A percentile compares a stretch with the other conserved stretches of the same genome.
Evolutionary conservation across 2,329 filamentous ascomycete genomes (phyloP).

Genomic region (Pyrenochaeta sp.): DNA sequence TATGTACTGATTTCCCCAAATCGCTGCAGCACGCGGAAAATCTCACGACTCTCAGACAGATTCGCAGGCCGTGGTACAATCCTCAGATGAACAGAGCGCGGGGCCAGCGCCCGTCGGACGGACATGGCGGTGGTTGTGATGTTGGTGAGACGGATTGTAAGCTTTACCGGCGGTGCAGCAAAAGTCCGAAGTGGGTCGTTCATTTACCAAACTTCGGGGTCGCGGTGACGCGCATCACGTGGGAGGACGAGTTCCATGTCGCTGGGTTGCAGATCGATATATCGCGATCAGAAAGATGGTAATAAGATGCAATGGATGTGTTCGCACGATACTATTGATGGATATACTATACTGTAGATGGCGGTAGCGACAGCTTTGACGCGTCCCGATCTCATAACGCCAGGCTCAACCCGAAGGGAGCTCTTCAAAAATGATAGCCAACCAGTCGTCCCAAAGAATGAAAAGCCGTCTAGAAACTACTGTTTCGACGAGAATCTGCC

Average conservation of each 20-base stretch:
- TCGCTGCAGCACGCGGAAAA: conserved; percentile 57
- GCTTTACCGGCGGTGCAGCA: conserved; percentile 4
- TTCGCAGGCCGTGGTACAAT: conserved; percentile 58
- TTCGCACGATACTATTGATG: conserved; percentile 16
- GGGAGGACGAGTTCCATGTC: conserved; percentile 15
- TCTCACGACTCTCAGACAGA: conserved; percentile 59
- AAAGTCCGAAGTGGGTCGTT: conserved; percentile 29
- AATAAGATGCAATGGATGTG: not conserved
- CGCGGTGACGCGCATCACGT: conserved; percentile 25
- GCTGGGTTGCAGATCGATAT: conserved; percentile 19
- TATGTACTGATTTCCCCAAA: conserved; percentile 61
- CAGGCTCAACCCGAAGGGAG: conserved; percentile 49
- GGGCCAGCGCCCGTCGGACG: conserved; percentile 41
- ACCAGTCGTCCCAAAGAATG: not conserved
- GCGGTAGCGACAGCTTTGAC: conserved; percentile 21
- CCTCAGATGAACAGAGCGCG: conserved; percentile 56
- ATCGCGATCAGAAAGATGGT: conserved; percentile 1
- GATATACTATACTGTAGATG: conserved; percentile 24
- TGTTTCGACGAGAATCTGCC: conserved; percentile 3
- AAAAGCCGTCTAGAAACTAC: not conserved
- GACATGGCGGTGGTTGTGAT: conserved; percentile 35
- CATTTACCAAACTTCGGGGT: conserved; percentile 30
- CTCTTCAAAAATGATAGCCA: conserved; percentile 13
- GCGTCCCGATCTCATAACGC: conserved; percentile 25
- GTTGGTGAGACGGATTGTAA: conserved; percentile 6